Evolutionary conservation across 495 filamentous ascomycete genomes (phyloP), one percentile per base, ranked within the genome.

Genomic region (Aspergillus conjunctus): DNA sequence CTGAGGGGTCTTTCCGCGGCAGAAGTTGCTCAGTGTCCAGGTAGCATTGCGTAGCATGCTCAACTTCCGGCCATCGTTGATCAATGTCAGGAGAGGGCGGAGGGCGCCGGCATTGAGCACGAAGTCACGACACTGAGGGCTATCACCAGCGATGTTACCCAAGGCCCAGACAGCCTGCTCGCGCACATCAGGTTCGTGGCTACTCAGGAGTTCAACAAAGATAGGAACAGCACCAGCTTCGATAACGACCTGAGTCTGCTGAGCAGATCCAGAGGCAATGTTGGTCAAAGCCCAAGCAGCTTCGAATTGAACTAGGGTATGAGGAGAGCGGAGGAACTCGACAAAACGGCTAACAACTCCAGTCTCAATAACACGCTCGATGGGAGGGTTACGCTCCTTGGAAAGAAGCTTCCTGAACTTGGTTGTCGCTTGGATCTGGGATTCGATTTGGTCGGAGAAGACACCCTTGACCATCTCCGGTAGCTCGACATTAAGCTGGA

Each of bases 21-120:
- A 99, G 81, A 99, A 99, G 81, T 99, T 99, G 82, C 95, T 98
- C 53, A 99, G 81, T 22, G 95, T 99, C 95, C 95, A 99, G 26
- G 95, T 98, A 22, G 95, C 95, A 73, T 99, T 99, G 56, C 95
- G 85, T 41, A 99, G 86, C 95, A 99, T 99, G 83, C 92, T 97
- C 52, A 99, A 83, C 84, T 99, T 99, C 67, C 95, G 91, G 81
- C 93, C 96, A 74, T 99, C 95, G 44, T 93, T 94, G 45, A 98
- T 86, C 41, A 98, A 85, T 70, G 81, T 84, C 50, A 98, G 82
- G 41, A 98, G 84, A 37, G 94, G 94, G 67, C 89, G 90, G 26
- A 98, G 85, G 67, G 94, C 94, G 71, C 94, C 94, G 56, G 88
- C 87, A 67, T 87, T 84, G 43, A 99, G 81, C 59, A 99, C 95